Percentiles rank a stretch among this genome's conserved stretches.
Conservation (phyloP, 106 monocot species). For the Amphibolis antarctica region DNA sequence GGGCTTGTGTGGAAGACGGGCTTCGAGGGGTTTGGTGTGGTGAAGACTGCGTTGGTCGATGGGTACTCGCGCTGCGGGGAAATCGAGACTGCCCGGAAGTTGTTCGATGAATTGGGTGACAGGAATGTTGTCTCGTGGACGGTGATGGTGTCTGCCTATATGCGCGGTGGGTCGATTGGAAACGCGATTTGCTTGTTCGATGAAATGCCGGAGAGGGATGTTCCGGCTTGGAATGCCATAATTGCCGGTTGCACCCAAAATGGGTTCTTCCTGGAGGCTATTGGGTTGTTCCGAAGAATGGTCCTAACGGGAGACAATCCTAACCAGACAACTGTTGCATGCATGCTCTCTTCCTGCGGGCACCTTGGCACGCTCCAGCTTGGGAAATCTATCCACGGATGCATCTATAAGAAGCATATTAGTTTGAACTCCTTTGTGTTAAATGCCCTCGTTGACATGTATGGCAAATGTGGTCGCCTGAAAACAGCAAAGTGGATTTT, state of each 20-base stretch:
- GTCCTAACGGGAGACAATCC: constrained; percentile 18
- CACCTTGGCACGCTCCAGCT: constrained; percentile 67
- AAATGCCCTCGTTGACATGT: constrained; percentile 82
- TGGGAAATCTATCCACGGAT: constrained; percentile 61
- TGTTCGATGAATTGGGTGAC: constrained; percentile 59
- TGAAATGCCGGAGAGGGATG: constrained; percentile 74
- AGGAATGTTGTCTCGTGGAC: constrained; percentile 82
- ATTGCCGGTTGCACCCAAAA: constrained; percentile 70
- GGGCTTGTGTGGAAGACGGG: constrained; percentile 32
- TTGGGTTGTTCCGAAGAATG: constrained; percentile 47
- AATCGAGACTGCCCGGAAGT: constrained; percentile 26
- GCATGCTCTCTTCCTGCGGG: constrained; percentile 65
- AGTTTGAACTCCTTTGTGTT: constrained; percentile 33
- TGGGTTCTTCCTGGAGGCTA: constrained; percentile 62
- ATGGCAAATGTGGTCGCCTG: constrained; percentile 89
- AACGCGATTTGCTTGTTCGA: constrained; percentile 60
- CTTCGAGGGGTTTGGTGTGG: constrained; percentile 32
- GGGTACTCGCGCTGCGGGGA: constrained; percentile 52
- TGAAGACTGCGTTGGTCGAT: constrained; percentile 64
- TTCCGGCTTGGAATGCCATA: constrained; percentile 76
- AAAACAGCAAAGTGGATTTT: constrained; percentile 49
- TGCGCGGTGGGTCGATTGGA: constrained; percentile 38
- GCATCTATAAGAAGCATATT: constrained; percentile 29
- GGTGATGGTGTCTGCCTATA: constrained; percentile 58
- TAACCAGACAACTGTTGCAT: constrained; percentile 53